A percentile compares a stretch with the other conserved stretches of the same genome.
These are phyloP conservation scores for Tulasnella sp. DNA, from an alignment of 768 basidiomycete species.

Conservation along the genomic window DNA sequence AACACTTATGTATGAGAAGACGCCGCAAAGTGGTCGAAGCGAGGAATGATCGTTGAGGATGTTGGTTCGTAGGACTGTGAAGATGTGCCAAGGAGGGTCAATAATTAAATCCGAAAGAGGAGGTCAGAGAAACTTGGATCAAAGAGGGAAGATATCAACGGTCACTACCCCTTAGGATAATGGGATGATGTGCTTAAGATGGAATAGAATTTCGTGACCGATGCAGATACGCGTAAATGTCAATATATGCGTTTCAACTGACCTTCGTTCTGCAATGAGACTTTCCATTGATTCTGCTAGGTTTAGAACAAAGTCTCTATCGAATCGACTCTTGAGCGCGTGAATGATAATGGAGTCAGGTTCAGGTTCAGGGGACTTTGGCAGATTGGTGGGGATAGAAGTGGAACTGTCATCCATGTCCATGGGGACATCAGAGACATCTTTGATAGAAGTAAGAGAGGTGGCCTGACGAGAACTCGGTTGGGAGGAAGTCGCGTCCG, in stretches of 20 bases:
- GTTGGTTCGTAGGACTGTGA: slow-evolving; percentile 12
- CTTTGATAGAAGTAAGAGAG: no score
- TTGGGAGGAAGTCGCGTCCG: no score
- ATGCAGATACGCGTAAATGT: slow-evolving; percentile 24
- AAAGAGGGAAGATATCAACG: no score
- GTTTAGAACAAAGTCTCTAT: slow-evolving; percentile 75
- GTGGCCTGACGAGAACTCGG: no score
- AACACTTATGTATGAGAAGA: slow-evolving; percentile 74
- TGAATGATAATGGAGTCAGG: slow-evolving; percentile 72
- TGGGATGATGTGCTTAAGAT: no score
- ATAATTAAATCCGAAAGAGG: neutral
- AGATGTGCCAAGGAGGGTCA: neutral
- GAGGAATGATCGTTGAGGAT: slow-evolving; percentile 41
- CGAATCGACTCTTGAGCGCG: slow-evolving; percentile 66
- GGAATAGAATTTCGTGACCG: no score
- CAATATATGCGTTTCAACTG: slow-evolving; percentile 23
- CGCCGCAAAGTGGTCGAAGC: slow-evolving; percentile 73
- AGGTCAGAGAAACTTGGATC: no score
- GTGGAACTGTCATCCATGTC: no score
- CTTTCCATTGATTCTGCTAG: slow-evolving; percentile 77
- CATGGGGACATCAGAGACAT: no score
- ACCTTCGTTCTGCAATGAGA: slow-evolving; percentile 65
- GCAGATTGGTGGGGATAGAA: no score
- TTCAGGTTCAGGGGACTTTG: slow-evolving; percentile 30
- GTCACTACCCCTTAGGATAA: no score